Percentiles rank a stretch among this genome's conserved stretches.
These are phyloP conservation scores for Tetrapisispora fleetii DNA, from an alignment of 805 yeast genomes.

Conservation along the genomic window DNA sequence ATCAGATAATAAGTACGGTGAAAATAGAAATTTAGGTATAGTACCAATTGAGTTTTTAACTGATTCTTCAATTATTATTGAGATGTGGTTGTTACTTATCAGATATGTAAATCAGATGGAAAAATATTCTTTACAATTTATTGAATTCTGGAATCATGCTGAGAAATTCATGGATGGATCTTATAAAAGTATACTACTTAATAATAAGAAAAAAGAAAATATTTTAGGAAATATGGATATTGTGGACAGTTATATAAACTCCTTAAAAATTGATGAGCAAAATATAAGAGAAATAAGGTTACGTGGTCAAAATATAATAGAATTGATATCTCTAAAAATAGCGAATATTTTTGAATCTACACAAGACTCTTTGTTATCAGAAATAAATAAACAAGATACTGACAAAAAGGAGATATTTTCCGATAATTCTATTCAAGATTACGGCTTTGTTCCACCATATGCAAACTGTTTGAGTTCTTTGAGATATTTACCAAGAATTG, in stretches of 20 bases:
- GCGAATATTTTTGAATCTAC: slow-evolving; percentile 29
- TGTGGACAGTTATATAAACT: slow-evolving; percentile 24
- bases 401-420: neutral
- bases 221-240: slow-evolving; percentile 22
- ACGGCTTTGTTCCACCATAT: slow-evolving; percentile 54
- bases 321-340: slow-evolving; percentile 25
- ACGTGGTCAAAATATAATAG: slow-evolving; percentile 33
- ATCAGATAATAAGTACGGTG: neutral
- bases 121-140: slow-evolving; percentile 32
- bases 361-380: slow-evolving; percentile 12
- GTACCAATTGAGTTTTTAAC: slow-evolving; percentile 20
- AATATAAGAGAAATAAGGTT: slow-evolving; percentile 35
- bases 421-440: slow-evolving; percentile 22
- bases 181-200: slow-evolving; percentile 33
- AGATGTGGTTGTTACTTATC: slow-evolving; percentile 47
- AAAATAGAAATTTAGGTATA: neutral
- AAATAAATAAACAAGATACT: slow-evolving; percentile 1
- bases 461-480: slow-evolving; percentile 54
- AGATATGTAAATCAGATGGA: slow-evolving; percentile 36
- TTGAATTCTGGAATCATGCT: slow-evolving; percentile 46
- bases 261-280: slow-evolving; percentile 29
- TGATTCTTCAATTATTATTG: slow-evolving; percentile 47
- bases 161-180: slow-evolving; percentile 43
- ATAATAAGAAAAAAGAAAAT: slow-evolving; percentile 32
- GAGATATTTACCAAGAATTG: slow-evolving; percentile 40